Evolutionary conservation across 768 basidiomycete genomes (phyloP).

Genomic region (Amanita thiersii): DNA sequence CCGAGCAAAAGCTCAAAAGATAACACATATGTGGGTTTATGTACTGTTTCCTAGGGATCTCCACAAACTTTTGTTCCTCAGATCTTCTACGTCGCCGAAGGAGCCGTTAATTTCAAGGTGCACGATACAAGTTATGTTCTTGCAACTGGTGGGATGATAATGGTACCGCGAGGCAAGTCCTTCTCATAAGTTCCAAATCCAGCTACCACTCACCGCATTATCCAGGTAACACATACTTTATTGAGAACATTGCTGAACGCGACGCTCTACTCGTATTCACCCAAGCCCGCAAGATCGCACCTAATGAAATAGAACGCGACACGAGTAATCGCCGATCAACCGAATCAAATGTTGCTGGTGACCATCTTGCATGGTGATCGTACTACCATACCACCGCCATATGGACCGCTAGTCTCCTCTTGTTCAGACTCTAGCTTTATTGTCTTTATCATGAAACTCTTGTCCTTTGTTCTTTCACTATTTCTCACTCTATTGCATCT

Average conservation of each 20-base stretch:
- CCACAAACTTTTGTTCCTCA: constrained; percentile 10
- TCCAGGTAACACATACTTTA: constrained; percentile 82
- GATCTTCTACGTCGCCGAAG: constrained; percentile 71
- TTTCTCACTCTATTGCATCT: too few relatives aligned
- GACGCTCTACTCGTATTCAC: constrained; percentile 87
- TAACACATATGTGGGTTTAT: constrained; percentile 49
- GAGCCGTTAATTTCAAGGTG: constrained; percentile 80
- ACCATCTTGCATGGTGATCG: neutral
- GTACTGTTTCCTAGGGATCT: neutral
- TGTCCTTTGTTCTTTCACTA: neutral
- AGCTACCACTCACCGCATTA: neutral
- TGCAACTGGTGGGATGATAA: constrained; percentile 76
- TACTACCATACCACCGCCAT: too few relatives aligned
- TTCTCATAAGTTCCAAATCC: constrained; percentile 1
- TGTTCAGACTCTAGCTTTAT: neutral
- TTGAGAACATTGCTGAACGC: constrained; percentile 78
- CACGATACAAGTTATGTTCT: constrained; percentile 75
- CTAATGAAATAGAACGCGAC: constrained; percentile 4
- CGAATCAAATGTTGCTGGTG: neutral
- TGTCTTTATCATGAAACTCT: too few relatives aligned
- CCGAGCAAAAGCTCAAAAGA: constrained; percentile 86
- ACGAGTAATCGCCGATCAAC: constrained; percentile 5
- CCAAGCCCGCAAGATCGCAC: constrained; percentile 55
- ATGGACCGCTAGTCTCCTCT: too few relatives aligned
- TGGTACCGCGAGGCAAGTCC: constrained; percentile 76